Evolutionary conservation across 306 rosid genomes (phyloP), one percentile per base, ranked within the genome.

Genomic region (Cicer bijugum): DNA sequence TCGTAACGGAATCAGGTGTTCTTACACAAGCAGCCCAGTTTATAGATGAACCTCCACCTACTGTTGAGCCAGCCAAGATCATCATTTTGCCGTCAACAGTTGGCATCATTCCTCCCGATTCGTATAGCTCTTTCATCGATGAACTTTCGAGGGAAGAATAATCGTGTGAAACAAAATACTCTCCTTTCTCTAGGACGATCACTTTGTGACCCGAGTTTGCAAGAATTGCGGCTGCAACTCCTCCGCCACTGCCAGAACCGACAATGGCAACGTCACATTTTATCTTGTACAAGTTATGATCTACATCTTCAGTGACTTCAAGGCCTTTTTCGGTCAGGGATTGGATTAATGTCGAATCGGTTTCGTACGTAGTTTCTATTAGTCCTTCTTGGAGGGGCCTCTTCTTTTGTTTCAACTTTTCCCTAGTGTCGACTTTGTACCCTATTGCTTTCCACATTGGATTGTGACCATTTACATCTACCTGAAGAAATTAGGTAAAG

Each of bases 161-260:
- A 78, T 94, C 96, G n/a, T 81, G 33, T 1, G 97, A 45, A 44
- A 84, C 89, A 80, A 91, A 94, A 14, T 94, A 91, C 73, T 89
- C 89, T 53, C 99, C 99, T 79, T 89, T 91, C 84, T 94, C 99
- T 17, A 94, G 80, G 66, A 94, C 72, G 0, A 91, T 38, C 45
- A 94, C 98, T 81, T 94, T 94, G 17, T 78, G 82, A 66, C 99
- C 99, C 0, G 97, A 82, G 37, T 85, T 80, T 64, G 97, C 97
- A 48, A 94, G 93, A 71, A 89, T 81, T 35, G 96, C 97, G 12
- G 99, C 99, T 23, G 99, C 99, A 77, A 94, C 97, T 67, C 99
- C 97, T 55, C 99, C 99, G 0, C 99, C 96, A 4, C 97, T 84
- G 59, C 98, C 99, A 5, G 99, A 94, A 46, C 99, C 97, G 2